These are phyloP conservation scores for Nothophaeocryptopus gaeumannii DNA, from an alignment of 2,329 filamentous ascomycete genomes.

Conservation along the genomic window DNA sequence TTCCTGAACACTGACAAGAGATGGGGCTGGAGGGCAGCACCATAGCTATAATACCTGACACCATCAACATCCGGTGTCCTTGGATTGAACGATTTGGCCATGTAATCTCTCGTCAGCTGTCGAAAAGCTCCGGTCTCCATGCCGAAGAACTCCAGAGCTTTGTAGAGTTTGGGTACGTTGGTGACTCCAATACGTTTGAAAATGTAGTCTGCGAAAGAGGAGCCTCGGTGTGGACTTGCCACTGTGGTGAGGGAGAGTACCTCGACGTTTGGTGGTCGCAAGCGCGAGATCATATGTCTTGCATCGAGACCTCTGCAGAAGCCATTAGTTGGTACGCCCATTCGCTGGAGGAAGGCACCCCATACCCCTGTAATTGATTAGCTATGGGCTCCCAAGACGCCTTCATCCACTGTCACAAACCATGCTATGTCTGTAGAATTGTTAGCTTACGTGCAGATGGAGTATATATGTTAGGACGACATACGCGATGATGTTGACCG, in stretches of 20 bases:
- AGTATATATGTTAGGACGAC: too few species aligned
- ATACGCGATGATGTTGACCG: conserved; percentile 64
- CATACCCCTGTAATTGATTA: conserved; percentile 23
- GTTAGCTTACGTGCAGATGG: conserved; percentile 16
- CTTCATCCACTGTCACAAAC: conserved; percentile 4
- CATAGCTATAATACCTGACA: conserved; percentile 63
- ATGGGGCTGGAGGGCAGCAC: conserved; percentile 55
- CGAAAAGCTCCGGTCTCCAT: conserved; percentile 60
- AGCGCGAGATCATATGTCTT: conserved; percentile 61
- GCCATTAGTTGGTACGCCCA: background rate
- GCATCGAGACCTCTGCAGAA: conserved; percentile 58
- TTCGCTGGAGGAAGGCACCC: background rate
- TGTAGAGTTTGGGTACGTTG: conserved; percentile 55
- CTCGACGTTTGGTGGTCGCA: conserved; percentile 65
- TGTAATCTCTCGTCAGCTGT: conserved; percentile 60
- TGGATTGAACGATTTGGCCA: conserved; percentile 58
- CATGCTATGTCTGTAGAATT: conserved; percentile 19
- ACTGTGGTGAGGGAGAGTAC: conserved; percentile 68
- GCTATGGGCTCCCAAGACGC: background rate
- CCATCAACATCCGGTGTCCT: conserved; percentile 54
- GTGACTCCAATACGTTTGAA: conserved; percentile 56
- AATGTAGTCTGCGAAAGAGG: conserved; percentile 61
- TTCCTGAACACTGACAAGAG: conserved; percentile 57
- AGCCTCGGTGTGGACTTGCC: conserved; percentile 60
- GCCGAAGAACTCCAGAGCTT: conserved; percentile 52